A percentile compares a stretch with the other conserved stretches of the same genome.
These are phyloP conservation scores for Musa itinerans DNA, from an alignment of 176 grass and related monocot genomes.

Conservation along the genomic window DNA sequence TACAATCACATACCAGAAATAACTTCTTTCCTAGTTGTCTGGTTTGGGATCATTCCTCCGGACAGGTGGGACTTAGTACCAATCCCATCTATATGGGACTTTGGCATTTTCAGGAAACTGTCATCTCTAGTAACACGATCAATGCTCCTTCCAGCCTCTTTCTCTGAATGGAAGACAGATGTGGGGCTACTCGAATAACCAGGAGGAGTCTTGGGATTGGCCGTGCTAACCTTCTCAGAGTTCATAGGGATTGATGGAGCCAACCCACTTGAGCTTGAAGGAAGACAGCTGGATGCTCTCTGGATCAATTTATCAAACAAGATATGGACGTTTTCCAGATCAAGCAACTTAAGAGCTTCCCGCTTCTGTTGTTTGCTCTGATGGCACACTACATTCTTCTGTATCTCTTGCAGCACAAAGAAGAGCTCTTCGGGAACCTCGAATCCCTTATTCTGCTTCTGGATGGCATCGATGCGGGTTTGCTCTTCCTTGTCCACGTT, in stretches of 20 bases:
- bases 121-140: slow-evolving; percentile 77
- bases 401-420: slow-evolving; percentile 85
- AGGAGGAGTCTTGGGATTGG: slow-evolving; percentile 12
- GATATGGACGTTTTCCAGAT: slow-evolving; percentile 59
- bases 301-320: slow-evolving; percentile 74
- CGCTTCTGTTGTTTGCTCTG: slow-evolving; percentile 76
- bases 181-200: slow-evolving; percentile 6
- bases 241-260: slow-evolving; percentile 30
- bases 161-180: slow-evolving; percentile 24
- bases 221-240: neutral
- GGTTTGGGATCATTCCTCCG: slow-evolving; percentile 16
- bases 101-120: slow-evolving; percentile 75
- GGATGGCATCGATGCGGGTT: slow-evolving; percentile 47
- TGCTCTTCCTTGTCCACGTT: slow-evolving; percentile 77
- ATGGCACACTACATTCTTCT: slow-evolving; percentile 56
- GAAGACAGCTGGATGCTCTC: slow-evolving; percentile 64
- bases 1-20: slow-evolving; percentile 21
- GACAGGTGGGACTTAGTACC: slow-evolving; percentile 25
- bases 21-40: neutral
- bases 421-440: slow-evolving; percentile 85
- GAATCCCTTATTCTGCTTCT: slow-evolving; percentile 36
- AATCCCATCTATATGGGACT: slow-evolving; percentile 46
- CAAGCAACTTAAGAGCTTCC: slow-evolving; percentile 68
- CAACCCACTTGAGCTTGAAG: slow-evolving; percentile 42
- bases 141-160: slow-evolving; percentile 20